A percentile compares a stretch with the other conserved stretches of the same genome.
These are phyloP conservation scores for Komagataea norvegica DNA, from an alignment of 1,139 yeast species.

Conservation along the genomic window DNA sequence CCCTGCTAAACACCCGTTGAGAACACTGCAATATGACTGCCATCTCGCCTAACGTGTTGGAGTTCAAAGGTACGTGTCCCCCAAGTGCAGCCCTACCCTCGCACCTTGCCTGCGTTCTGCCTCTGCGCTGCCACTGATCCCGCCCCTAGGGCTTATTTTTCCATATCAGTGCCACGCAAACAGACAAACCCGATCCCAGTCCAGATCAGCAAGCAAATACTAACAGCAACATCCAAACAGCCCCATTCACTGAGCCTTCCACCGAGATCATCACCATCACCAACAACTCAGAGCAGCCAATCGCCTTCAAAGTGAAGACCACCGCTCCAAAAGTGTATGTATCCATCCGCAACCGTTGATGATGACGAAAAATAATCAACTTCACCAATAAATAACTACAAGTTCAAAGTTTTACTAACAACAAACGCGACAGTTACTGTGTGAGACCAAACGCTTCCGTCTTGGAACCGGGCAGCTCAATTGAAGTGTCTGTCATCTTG, in stretches of 20 bases:
- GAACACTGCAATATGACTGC: conserved; percentile 16
- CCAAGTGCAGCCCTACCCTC: not conserved
- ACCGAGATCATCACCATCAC: conserved; percentile 65
- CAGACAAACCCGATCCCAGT: not conserved
- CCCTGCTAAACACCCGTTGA: conserved; percentile 3
- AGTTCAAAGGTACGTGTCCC: conserved; percentile 65
- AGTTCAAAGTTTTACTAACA: conserved; percentile 4
- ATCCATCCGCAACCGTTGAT: too few relatives aligned
- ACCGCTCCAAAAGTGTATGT: conserved; percentile 81
- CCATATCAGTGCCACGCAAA: conserved; percentile 1
- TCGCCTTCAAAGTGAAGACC: conserved; percentile 95
- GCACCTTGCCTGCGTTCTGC: not conserved
- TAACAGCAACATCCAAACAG: conserved; percentile 21
- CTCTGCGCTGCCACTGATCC: not conserved
- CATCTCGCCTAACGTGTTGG: conserved; percentile 38
- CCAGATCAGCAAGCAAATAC: conserved; percentile 3
- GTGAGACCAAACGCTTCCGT: conserved; percentile 93
- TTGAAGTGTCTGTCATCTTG: conserved; percentile 75
- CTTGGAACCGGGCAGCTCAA: conserved; percentile 66
- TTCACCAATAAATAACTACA: too few relatives aligned
- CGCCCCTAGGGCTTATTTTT: too few relatives aligned
- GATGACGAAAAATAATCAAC: not conserved
- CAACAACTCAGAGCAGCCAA: conserved; percentile 54
- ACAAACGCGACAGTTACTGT: conserved; percentile 48
- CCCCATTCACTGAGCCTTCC: conserved; percentile 67